Conservation (phyloP, 805 yeast species). For the Saccharomycopsis vini region DNA sequence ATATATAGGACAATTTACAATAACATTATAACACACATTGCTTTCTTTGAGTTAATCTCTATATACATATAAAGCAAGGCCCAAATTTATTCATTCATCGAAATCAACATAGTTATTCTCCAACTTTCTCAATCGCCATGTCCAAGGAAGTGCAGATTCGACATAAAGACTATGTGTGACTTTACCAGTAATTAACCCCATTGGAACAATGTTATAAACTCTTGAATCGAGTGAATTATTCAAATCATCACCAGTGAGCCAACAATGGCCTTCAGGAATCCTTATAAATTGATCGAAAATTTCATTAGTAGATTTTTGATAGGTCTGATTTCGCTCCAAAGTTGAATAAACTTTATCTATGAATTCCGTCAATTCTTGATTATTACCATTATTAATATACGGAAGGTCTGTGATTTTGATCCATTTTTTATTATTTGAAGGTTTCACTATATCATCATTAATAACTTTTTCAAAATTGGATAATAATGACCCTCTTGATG, state of each 20-base stretch:
- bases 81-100: too few species aligned
- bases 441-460: not conserved
- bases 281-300: conserved; percentile 43
- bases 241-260: conserved; percentile 95
- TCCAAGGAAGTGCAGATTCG: conserved; percentile 34
- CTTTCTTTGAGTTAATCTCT: too few species aligned
- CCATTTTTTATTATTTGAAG: too few species aligned
- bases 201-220: conserved; percentile 80
- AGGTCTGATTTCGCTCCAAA: conserved; percentile 3
- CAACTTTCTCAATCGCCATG: conserved; percentile 48
- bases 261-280: conserved; percentile 91
- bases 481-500: conserved; percentile 46
- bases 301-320: conserved; percentile 16
- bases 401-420: too few species aligned
- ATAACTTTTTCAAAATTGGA: conserved; percentile 23
- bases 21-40: too few species aligned
- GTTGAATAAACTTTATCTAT: conserved; percentile 1
- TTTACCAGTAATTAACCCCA: conserved; percentile 83
- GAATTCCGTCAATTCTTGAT: too few species aligned
- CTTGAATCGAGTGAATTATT: conserved; percentile 84
- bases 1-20: too few species aligned
- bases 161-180: conserved; percentile 63
- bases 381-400: not conserved
- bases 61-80: too few species aligned
- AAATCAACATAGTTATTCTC: conserved; percentile 28